Conservation (phyloP, 305 asterid genomes). For the Rubia balearica region DNA sequence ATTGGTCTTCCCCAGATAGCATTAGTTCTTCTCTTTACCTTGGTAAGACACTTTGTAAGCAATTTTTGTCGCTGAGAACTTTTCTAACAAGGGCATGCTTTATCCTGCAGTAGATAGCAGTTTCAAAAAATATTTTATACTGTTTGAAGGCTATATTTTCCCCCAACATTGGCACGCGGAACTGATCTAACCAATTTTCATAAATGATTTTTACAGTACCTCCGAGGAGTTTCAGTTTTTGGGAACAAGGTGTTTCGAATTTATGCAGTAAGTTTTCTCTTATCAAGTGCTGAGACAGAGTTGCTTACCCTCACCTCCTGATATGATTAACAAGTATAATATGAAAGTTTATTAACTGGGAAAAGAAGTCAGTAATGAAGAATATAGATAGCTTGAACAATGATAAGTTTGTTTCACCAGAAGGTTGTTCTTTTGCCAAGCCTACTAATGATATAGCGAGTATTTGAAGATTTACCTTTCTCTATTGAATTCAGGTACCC, state of each 20-base stretch:
- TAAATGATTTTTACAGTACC: conserved; percentile 52
- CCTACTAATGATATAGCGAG: background rate
- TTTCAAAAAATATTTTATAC: background rate
- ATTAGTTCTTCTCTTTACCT: conserved; percentile 75
- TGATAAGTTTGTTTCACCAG: conserved; percentile 9
- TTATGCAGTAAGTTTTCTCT: conserved; percentile 53
- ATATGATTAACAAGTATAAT: background rate
- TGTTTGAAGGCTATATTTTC: background rate
- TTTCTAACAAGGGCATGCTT: background rate
- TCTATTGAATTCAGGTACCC: conserved; percentile 64
- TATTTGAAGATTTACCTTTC: conserved; percentile 1
- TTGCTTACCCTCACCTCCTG: background rate
- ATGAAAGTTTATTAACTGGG: background rate
- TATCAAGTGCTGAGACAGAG: background rate
- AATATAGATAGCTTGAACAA: background rate
- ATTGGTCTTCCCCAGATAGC: conserved; percentile 83
- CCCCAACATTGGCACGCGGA: background rate
- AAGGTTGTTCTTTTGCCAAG: background rate
- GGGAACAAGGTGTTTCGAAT: conserved; percentile 77
- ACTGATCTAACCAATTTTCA: background rate
- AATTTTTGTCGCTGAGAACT: background rate
- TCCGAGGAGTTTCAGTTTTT: conserved; percentile 64
- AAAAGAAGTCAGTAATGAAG: background rate
- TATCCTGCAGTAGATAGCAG: background rate
- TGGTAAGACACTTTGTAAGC: conserved; percentile 50